Evolutionary conservation across 2,329 filamentous ascomycete species (phyloP), one percentile per base, ranked within the genome.

Genomic region (Neofusicoccum sp.): DNA sequence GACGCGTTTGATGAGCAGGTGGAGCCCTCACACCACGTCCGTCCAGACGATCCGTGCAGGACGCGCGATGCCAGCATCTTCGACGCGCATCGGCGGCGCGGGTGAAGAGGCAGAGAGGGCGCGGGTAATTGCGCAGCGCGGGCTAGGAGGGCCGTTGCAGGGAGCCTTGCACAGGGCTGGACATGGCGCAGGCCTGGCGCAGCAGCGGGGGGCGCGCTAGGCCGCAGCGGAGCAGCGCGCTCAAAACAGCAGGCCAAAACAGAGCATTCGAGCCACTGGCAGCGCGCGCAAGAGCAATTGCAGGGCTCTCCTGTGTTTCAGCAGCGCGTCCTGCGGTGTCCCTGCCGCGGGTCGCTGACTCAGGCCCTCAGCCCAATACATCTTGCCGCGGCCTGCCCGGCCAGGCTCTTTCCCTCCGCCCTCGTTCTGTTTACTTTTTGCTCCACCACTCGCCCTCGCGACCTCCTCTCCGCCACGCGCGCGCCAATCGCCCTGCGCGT

Each of bases 251-350:
- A 58, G 54, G 54, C 54, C 39, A 58, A 44, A 58, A 58, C 54
- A 58, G 29, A 45, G 31, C 54, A 45, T 39, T 14, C 45, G 43
- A 36, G 54, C 41, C 54, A 58, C 39, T 58, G 54, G 54, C 54
- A 58, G 37, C 37, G 37, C 14, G 22, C 52, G 43, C 37, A 4
- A 43, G 5, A 58, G 41, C 54, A 45, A 58, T 58, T 58, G 54
- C 54, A 58, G 54, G 54, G 54, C 54, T 37, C 29, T 58, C 54
- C 29, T 58, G 54, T 58, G 54, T 58, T 58, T 58, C 54, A 58
- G 54, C 29, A 16, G 39, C 41, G 41, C 39, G 54, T 39, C 52
- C 52, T 56, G 52, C 37, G 52, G 39, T 34, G 52, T 44, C 54
- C 54, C 54, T 58, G 54, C 54, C 54, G 39, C n/a, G 31, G 41